Conservation (phyloP, 2,329 filamentous ascomycete genomes). For the Saccharata proteae region DNA sequence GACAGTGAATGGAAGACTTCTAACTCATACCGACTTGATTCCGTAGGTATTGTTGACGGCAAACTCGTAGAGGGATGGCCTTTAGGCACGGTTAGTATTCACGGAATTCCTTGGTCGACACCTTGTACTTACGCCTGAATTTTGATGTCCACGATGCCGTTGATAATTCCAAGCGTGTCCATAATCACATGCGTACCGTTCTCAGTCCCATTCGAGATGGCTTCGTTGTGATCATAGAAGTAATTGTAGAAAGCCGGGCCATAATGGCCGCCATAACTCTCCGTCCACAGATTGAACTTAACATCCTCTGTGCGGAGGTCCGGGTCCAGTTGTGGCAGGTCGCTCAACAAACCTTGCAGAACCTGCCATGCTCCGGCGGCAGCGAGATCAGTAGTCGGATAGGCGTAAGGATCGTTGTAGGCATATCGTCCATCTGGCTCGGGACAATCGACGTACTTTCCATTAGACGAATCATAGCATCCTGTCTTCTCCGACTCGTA, state of each 20-base stretch:
- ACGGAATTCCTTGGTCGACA: no score
- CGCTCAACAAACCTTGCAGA: conserved; percentile 22
- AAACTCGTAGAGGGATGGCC: conserved; percentile 35
- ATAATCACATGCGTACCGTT: conserved; percentile 40
- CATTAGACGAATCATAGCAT: background rate
- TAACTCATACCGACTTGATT: conserved; percentile 25
- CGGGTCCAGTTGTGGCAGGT: conserved; percentile 30
- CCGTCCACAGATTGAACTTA: conserved; percentile 42
- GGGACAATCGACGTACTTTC: conserved; percentile 1
- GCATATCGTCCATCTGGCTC: conserved; percentile 1
- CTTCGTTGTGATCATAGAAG: conserved; percentile 44
- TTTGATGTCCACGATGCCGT: conserved; percentile 41
- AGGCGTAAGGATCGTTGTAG: background rate
- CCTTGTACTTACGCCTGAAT: no score
- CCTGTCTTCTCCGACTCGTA: conserved; percentile 16
- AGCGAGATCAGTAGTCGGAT: conserved; percentile 22
- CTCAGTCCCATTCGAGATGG: conserved; percentile 35
- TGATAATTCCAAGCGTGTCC: conserved; percentile 43
- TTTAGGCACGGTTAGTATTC: no score
- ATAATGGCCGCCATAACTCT: conserved; percentile 37
- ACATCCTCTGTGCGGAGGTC: conserved; percentile 40
- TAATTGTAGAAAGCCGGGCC: conserved; percentile 44
- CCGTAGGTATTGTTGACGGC: conserved; percentile 45
- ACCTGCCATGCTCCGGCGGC: conserved; percentile 25
- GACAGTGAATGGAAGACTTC: background rate